Percentiles rank a stretch among this genome's conserved stretches.
These are phyloP conservation scores for Nigrospora sphaerica DNA, from an alignment of 2,329 filamentous ascomycete species.

Conservation along the genomic window DNA sequence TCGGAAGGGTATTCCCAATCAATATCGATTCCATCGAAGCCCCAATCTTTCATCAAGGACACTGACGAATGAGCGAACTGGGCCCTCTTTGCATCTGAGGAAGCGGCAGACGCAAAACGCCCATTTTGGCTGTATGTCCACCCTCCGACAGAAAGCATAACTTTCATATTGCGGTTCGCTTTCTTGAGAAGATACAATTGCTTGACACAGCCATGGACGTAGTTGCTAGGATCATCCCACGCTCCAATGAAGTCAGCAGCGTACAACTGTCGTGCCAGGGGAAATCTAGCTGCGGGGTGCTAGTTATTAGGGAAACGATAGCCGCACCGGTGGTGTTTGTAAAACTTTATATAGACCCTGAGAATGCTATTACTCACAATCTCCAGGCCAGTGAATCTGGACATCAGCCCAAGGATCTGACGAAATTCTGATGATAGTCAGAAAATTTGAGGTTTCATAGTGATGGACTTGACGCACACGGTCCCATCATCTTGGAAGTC, in stretches of 20 bases:
- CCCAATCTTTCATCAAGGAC: conserved; percentile 60
- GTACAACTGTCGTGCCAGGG: too few species aligned
- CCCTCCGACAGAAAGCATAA: conserved; percentile 72
- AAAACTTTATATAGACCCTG: background rate
- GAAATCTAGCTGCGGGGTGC: too few species aligned
- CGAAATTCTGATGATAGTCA: conserved; percentile 22
- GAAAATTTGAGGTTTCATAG: background rate
- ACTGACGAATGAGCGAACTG: conserved; percentile 65
- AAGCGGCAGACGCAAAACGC: conserved; percentile 55
- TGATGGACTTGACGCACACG: conserved; percentile 22
- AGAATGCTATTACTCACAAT: background rate
- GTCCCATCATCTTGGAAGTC: conserved; percentile 37
- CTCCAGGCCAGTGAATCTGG: conserved; percentile 50
- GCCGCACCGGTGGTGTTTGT: background rate
- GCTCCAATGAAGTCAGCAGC: conserved; percentile 48
- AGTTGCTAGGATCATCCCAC: conserved; percentile 46
- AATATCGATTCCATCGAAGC: conserved; percentile 49
- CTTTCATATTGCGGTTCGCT: conserved; percentile 67
- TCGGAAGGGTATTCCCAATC: conserved; percentile 49
- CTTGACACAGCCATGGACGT: conserved; percentile 72
- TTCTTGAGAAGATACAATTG: conserved; percentile 73
- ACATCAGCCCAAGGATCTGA: conserved; percentile 57
- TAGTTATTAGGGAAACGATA: too few species aligned
- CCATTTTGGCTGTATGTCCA: conserved; percentile 60
- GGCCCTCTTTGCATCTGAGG: conserved; percentile 50